Evolutionary conservation across 2,329 filamentous ascomycete genomes (phyloP), one percentile per base, ranked within the genome.

Genomic region (Verticillium nonalfalfae): DNA sequence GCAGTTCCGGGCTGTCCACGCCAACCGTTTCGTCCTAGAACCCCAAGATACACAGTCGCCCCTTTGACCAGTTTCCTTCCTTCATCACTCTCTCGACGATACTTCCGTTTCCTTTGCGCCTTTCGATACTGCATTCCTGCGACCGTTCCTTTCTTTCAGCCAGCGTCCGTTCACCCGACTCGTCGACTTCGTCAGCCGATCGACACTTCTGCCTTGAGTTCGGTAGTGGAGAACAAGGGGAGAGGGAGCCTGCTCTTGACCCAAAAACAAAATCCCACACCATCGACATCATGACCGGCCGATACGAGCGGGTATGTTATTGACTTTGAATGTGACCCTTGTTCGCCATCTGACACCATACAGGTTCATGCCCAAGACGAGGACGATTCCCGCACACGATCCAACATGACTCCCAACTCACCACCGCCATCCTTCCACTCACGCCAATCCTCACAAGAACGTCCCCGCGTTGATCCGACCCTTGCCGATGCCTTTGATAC

Each of bases 401-500:
- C 65, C 68, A 60, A 68, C 68, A 70, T 69, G 67, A 69, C 68
- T 72, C 71, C 85, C 45, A 81, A 78, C 73, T 89, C 86, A 34
- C 86, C 87, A 58, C 87, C 87, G 40, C 94, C 94, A 2, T 97
- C 94, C 1, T 98, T 97, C 76, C 91, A 88, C 73, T 97, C 93
- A 56, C 86, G 90, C 72, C 82, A 89, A 36, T 92, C 92, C 77
- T 77, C 81, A 80, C 74, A 74, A 59, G 35, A 31, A 3, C 71
- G 69, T 60, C 73, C 70, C 64, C 73, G 69, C 9, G 89, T 92
- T 63, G 88, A 97, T 69, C 83, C 90, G 64, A 89, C 91, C n/a
- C 84, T 99, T 14, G 91, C 91, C 68, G 94, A 98, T 72, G 93
- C 95, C 1, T 99, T 99, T 74, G 94, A 92, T 72, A 86, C 90